Percentiles rank a stretch among this genome's conserved stretches.
These are phyloP conservation scores for Aristolochia contorta DNA, from an alignment of 164 flowering plant genomes.

Conservation along the genomic window DNA sequence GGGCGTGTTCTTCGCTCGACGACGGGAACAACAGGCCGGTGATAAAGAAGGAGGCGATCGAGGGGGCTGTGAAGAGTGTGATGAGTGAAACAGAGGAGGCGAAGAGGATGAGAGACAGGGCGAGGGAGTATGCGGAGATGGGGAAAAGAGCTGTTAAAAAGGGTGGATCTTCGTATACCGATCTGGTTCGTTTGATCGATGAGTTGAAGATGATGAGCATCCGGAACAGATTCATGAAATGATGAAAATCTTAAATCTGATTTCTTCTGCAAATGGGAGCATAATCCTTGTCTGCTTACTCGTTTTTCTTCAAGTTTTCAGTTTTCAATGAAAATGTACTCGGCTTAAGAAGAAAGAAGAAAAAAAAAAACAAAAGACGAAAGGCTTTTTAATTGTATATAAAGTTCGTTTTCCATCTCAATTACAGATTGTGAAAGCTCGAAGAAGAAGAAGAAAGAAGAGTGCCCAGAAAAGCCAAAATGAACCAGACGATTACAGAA, in stretches of 20 bases:
- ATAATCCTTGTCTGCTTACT: too few relatives aligned
- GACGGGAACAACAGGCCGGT: background rate
- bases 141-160: slow-evolving; percentile 24
- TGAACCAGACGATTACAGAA: too few relatives aligned
- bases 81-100: slow-evolving; percentile 25
- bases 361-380: too few relatives aligned
- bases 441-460: too few relatives aligned
- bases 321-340: too few relatives aligned
- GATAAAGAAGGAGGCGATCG: slow-evolving; percentile 13
- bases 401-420: too few relatives aligned
- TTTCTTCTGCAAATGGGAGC: background rate
- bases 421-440: too few relatives aligned
- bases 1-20: background rate
- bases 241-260: background rate
- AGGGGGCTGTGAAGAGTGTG: slow-evolving; percentile 13
- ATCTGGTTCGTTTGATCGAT: slow-evolving; percentile 13
- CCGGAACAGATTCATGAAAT: background rate
- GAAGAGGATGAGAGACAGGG: slow-evolving; percentile 18
- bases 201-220: slow-evolving; percentile 9
- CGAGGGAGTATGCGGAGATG: slow-evolving; percentile 13
- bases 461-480: too few relatives aligned
- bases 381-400: too few relatives aligned
- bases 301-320: too few relatives aligned
- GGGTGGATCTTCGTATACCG: slow-evolving; percentile 27
- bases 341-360: too few relatives aligned